Base-by-base conservation (phyloP, 2,329 filamentous ascomycete species). In the Pestalotiopsis sp. region DNA sequence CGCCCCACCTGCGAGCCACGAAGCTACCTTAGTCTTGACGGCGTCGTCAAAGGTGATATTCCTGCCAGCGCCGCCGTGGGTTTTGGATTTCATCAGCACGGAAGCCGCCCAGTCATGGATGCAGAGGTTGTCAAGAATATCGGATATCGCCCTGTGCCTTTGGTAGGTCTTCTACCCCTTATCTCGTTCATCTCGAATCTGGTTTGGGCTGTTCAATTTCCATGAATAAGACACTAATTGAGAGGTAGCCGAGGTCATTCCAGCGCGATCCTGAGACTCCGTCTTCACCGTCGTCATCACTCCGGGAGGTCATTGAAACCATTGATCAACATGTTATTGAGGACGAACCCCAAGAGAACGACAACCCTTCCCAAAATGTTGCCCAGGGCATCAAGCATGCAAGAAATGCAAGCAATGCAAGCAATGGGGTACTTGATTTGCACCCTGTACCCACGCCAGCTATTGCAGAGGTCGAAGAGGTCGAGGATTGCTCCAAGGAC, bases 51-150 rank as follows among this genome's bases (percentile, higher is more conserved):
- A 25, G 86, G 82, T 6, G 84, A 88, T 62, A 78, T 89, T 3
- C 82, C 83, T 0, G 81, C 86, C 4, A 84, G 82, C 4, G 84
- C 83, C 4, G 84, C 84, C 6, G 78, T 81, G 1, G 87, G 86
- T 1, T 89, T 83, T 71, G 84, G 87, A 14, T 90, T 90, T 69
- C 82, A 86, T 64, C 72, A 80, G 5, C 65, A 80, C 41, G 74
- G 81, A 31, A 74, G 76, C 6, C 78, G 86, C n/a, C 87, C 86
- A 1, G 69, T 86, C 4, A 75, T 80, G 13, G 76, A 85, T 69
- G 80, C 78, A 14, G 71, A 76, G 1, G 68, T 83, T 12, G 68
- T 86, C 36, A 79, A 73, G 66, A 77, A 81, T 4, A 77, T 87
- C 17, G 84, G 84, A 4, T 76, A 78, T 58, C 78, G 81, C 17